These are phyloP conservation scores for Tetraselmis striata DNA, from an alignment of 139 green algal species.

Conservation along the genomic window DNA sequence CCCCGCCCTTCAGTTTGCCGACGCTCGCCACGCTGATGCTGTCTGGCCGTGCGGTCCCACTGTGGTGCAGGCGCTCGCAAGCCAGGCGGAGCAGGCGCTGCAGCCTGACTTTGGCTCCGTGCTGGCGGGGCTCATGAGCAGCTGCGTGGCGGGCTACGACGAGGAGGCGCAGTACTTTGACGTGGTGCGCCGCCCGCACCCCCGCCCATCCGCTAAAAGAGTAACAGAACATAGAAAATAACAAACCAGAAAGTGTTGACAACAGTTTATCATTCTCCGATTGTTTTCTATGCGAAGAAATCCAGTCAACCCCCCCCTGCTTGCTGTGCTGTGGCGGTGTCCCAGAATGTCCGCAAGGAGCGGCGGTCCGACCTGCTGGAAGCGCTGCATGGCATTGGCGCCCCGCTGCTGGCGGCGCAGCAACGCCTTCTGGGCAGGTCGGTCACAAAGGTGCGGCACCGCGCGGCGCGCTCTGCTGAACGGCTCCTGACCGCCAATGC, in stretches of 20 bases:
- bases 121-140: slow-evolving; percentile 44
- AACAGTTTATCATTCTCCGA: too few species aligned
- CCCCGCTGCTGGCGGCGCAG: not conserved
- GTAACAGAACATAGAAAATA: too few species aligned
- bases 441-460: too few species aligned
- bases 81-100: slow-evolving; percentile 29
- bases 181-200: slow-evolving; percentile 20
- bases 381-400: not conserved
- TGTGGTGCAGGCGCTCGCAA: slow-evolving; percentile 19
- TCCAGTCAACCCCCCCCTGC: not conserved
- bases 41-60: too few species aligned
- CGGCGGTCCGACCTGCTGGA: slow-evolving; percentile 3
- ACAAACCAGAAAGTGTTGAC: too few species aligned
- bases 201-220: too few species aligned
- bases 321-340: not conserved
- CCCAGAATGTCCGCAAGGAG: not conserved
- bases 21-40: too few species aligned
- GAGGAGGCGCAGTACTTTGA: slow-evolving; percentile 87
- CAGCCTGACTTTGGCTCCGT: slow-evolving; percentile 56
- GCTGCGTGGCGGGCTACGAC: slow-evolving; percentile 75
- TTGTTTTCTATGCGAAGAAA: too few species aligned
- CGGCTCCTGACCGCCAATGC: too few species aligned
- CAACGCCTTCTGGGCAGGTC: too few species aligned
- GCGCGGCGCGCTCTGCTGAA: too few species aligned
- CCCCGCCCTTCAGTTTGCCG: too few species aligned